Evolutionary conservation across 257 asterid genomes (phyloP), one percentile per base, ranked within the genome.

Genomic region (Scutellaria galericulata): DNA sequence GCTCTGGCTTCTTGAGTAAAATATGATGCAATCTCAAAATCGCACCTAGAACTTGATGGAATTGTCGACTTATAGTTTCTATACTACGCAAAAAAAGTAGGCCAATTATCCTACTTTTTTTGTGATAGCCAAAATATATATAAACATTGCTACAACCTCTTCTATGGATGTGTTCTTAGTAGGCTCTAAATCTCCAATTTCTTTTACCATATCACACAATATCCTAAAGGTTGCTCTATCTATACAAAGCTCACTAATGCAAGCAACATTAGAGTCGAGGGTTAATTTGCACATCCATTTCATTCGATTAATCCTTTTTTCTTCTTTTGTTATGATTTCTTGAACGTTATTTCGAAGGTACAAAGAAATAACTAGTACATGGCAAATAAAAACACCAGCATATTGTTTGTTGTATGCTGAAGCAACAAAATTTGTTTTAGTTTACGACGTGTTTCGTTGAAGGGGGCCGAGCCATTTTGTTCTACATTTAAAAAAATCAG

Each of bases 31-130:
- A 58, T 12, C 24, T 58, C 45, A 58, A 58, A 9, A 58, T 31
- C 1, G 45, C 44, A 0, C 3, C 8, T 9, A 58, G 45, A 58
- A 27, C 42, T 31, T 27, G 45, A 24, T 58, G 64, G 45, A 58
- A 58, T 58, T 58, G 64, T 58, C 64, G 42, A 58, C 64, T 27
- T 3, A 58, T 15, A 9, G 64, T 58, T 58, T 58, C 64, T 2
- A 2, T 10, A 27, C 64, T 58, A 27, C 64, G 42, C 1, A 6
- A 27, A 58, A 58, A 58, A 7, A 55, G 37, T 15, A 15, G 39
- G 37, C 62, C 13, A 55, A 55, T 55, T 55, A 13, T 55, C 62
- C 62, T 55, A 55, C 62, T 20, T 55, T n/a, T n/a, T n/a, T n/a
- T n/a, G n/a, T 55, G 62, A 18, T 55, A 55, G 37, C 62, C 40